These are phyloP conservation scores for Globisporangium parvum DNA, from an alignment of 352 stramenopile genomes.

Conservation along the genomic window DNA sequence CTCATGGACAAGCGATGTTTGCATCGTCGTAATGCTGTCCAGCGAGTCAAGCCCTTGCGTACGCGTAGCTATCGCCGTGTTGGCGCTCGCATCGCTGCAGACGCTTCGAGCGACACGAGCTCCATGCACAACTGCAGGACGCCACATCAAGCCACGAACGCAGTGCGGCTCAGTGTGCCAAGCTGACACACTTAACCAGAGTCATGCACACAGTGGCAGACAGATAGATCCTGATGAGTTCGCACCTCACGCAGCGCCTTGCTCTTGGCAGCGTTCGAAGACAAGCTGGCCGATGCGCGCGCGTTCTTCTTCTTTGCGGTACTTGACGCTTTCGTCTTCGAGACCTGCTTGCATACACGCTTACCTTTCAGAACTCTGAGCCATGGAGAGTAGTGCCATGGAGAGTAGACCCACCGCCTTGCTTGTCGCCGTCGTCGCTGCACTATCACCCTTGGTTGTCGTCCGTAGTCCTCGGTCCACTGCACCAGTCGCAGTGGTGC, in stretches of 20 bases:
- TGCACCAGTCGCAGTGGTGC: neutral
- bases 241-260: constrained; percentile 13
- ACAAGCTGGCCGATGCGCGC: neutral
- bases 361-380: neutral
- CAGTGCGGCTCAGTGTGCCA: neutral
- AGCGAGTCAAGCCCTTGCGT: neutral
- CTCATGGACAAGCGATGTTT: constrained; percentile 19
- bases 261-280: constrained; percentile 8
- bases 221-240: neutral
- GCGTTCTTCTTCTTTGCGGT: neutral
- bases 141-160: neutral
- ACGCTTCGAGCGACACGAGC: constrained; percentile 14
- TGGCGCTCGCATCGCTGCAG: constrained; percentile 7
- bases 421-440: neutral
- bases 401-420: neutral
- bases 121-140: constrained; percentile 13
- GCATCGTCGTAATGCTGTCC: neutral
- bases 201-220: too few species aligned
- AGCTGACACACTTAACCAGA: too few species aligned
- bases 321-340: neutral
- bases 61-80: constrained; percentile 8
- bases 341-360: too few species aligned
- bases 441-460: neutral
- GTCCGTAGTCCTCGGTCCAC: neutral
- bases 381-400: neutral